Evolutionary conservation across 2,329 filamentous ascomycete genomes (phyloP).

Genomic region (Fusarium temperatum): DNA sequence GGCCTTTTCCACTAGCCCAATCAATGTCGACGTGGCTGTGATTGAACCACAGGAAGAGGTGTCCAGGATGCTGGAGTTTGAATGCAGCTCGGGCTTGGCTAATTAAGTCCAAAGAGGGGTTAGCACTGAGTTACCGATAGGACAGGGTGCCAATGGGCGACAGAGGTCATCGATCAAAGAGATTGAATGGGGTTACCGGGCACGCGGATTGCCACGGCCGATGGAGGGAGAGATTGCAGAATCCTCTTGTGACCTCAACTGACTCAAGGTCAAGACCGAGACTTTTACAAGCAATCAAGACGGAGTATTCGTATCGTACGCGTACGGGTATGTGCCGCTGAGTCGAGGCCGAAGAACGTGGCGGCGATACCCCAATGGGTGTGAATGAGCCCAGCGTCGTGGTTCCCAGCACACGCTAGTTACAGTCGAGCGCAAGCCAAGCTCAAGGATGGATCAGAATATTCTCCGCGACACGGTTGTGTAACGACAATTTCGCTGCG

Average conservation of each 20-base stretch:
- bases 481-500: conserved; percentile 42
- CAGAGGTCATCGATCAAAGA: conserved; percentile 34
- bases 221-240: conserved; percentile 39
- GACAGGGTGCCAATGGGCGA: conserved; percentile 36
- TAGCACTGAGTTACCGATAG: conserved; percentile 41
- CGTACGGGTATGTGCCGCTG: conserved; percentile 2
- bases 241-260: conserved; percentile 42
- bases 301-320: conserved; percentile 10
- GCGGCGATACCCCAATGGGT: conserved; percentile 42
- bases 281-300: conserved; percentile 25
- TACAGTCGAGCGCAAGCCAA: conserved; percentile 44
- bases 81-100: conserved; percentile 43
- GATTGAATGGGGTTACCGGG: conserved; percentile 39
- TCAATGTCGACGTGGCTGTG: conserved; percentile 37
- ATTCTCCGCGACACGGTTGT: conserved; percentile 45
- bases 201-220: conserved; percentile 41
- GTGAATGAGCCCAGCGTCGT: conserved; percentile 43
- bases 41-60: conserved; percentile 36
- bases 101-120: conserved; percentile 41
- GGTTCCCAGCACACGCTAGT: conserved; percentile 46
- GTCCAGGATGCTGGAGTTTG: conserved; percentile 39
- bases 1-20: conserved; percentile 43
- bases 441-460: conserved; percentile 43
- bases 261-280: conserved; percentile 39
- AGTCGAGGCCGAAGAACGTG: conserved; percentile 41